A percentile compares a stretch with the other conserved stretches of the same genome.
phyloP scores from a whole-genome alignment of 345 rosid genomes.

The Populus pruinosa region DNA sequence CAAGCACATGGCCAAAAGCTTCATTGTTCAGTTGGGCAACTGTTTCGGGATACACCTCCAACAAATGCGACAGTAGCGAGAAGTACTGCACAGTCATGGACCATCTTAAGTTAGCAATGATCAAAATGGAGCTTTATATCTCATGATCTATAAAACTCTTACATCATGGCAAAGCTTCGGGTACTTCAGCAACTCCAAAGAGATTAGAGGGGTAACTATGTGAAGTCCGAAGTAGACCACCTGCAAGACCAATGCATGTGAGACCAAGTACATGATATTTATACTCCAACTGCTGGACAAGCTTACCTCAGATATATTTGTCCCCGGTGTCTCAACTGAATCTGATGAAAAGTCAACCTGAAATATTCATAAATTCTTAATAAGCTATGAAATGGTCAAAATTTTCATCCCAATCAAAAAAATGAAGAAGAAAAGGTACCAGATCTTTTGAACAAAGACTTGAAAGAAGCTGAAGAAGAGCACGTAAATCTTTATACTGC shows the following conservation, averaged over 20 bases:
- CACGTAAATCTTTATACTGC: conserved; percentile 86
- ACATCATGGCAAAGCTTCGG: conserved; percentile 98
- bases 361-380: conserved; percentile 5
- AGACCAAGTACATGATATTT: conserved; percentile 21
- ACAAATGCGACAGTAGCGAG: conserved; percentile 75
- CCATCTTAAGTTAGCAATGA: conserved; percentile 15
- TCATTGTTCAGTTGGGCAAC: conserved; percentile 66
- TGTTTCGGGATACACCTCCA: conserved; percentile 96
- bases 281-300: background rate
- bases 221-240: conserved; percentile 92
- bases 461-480: conserved; percentile 95
- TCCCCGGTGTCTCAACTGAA: conserved; percentile 60
- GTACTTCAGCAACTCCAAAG: conserved; percentile 88
- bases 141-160: conserved; percentile 32
- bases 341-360: conserved; percentile 94
- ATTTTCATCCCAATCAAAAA: background rate
- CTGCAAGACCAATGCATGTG: conserved; percentile 50
- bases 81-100: conserved; percentile 64
- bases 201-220: conserved; percentile 81
- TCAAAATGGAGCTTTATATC: background rate
- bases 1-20: conserved; percentile 73
- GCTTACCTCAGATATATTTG: conserved; percentile 81
- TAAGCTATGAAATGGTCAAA: background rate
- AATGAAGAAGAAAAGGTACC: conserved; percentile 36
- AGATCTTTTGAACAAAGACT: conserved; percentile 91